Base-by-base conservation (phyloP, 2,329 filamentous ascomycete genomes). In the Trichoderma hamatum region DNA sequence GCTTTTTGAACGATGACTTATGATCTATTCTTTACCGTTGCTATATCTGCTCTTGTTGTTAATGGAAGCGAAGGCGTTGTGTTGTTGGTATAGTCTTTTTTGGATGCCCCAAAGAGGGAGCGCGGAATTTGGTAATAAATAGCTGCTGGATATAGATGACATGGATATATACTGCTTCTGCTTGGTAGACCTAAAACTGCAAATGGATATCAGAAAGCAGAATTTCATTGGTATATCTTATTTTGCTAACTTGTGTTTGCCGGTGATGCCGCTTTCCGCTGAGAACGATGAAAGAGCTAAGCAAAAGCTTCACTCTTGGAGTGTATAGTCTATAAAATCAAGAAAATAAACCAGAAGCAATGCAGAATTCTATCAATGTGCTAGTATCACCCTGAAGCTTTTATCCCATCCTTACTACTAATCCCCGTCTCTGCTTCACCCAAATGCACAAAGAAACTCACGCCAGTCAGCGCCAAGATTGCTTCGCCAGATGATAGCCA, bases 401-500 rank as follows among this genome's bases (percentile, higher is more conserved):
- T 19, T 1, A 30, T 19, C 5, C 39, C 39, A 19, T 19, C 39
- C 39, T 19, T 16, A 19, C 7, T 9, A 3, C 13, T 3, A 3
- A 16, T 9, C 16, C 19, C 5, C 16, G 16, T 19, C 16, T 19
- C 36, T n/a, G 39, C 19, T 9, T 43, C 16, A 43, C 7, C 19
- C 39, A 43, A n/a, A 43, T n/a, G 19, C 19, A 19, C 39, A n/a
- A n/a, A 43, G 39, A n/a, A 43, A 43, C 13, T 67, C 63, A 14
- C 43, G 30, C 65, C 55, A 67, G 19, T 52, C n/a, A 5, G 49
- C 13, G 14, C 66, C 66, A 7, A 54, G 26, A 39, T 46, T 7
- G 16, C 36, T 58, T n/a, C 39, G 46, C 58, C 64, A 68, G 9
- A 70, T 58, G 2, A 1, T 43, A 1, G 64, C 65, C 52, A 68